Conservation (phyloP, 2,329 filamentous ascomycete species). For the Cladophialophora psammophila region DNA sequence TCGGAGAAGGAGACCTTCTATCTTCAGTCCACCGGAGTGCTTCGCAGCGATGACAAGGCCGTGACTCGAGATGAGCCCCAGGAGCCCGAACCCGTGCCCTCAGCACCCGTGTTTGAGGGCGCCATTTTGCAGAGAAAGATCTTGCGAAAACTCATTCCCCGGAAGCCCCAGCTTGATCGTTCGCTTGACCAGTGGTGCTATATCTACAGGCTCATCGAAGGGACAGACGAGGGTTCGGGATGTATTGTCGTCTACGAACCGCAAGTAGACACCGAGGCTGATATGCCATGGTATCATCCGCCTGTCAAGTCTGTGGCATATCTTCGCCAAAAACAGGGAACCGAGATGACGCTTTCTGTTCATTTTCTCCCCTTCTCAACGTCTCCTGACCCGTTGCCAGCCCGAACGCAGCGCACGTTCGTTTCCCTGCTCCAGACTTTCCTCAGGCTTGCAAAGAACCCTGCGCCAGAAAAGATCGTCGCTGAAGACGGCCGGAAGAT, state of each 20-base stretch:
- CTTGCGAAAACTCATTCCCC: slow-evolving; percentile 78
- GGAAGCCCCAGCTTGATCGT: slow-evolving; percentile 78
- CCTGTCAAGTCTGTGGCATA: slow-evolving; percentile 76
- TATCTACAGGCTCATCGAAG: slow-evolving; percentile 59
- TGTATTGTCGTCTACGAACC: slow-evolving; percentile 77
- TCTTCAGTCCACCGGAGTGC: background rate
- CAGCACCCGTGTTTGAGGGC: slow-evolving; percentile 41
- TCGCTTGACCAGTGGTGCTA: slow-evolving; percentile 84
- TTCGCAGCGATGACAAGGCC: background rate
- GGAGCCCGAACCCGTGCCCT: slow-evolving; percentile 22
- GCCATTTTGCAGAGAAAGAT: slow-evolving; percentile 66
- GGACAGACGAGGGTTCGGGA: slow-evolving; percentile 12
- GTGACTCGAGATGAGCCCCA: background rate
- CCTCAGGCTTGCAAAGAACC: slow-evolving; percentile 45
- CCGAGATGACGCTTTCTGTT: slow-evolving; percentile 53
- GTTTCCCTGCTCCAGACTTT: slow-evolving; percentile 48
- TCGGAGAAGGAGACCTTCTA: slow-evolving; percentile 44
- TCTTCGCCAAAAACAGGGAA: slow-evolving; percentile 51
- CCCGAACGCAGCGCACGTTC: slow-evolving; percentile 50
- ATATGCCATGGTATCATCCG: slow-evolving; percentile 89
- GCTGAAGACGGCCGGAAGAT: slow-evolving; percentile 51
- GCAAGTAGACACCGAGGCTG: slow-evolving; percentile 66
- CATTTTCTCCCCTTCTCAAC: slow-evolving; percentile 59
- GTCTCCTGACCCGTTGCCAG: slow-evolving; percentile 46
- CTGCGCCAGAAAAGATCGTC: background rate